These are phyloP conservation scores for Malassezia restricta DNA, from an alignment of 1,284 basidiomycete genomes.

Conservation along the genomic window DNA sequence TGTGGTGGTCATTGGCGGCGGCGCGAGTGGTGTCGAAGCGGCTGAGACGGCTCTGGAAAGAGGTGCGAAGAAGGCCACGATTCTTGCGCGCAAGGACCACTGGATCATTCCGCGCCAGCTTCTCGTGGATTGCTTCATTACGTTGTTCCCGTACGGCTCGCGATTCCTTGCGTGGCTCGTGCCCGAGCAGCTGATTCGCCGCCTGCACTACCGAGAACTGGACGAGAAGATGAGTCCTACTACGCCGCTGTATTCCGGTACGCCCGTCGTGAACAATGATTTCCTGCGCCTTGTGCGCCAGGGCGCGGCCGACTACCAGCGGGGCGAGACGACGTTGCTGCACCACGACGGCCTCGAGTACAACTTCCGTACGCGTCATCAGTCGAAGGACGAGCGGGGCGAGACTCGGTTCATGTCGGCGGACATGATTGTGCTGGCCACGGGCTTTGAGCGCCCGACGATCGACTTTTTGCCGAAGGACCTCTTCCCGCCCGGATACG, in stretches of 20 bases:
- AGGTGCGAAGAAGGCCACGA: constrained; percentile 50
- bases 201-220: constrained; percentile 54
- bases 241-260: constrained; percentile 35
- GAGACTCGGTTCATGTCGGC: constrained; percentile 49
- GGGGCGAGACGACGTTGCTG: constrained; percentile 52
- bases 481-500: constrained; percentile 56
- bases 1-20: constrained; percentile 51
- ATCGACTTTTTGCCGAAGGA: constrained; percentile 54
- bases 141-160: constrained; percentile 55
- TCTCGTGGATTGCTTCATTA: constrained; percentile 52
- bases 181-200: constrained; percentile 52
- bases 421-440: constrained; percentile 56
- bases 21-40: constrained; percentile 56
- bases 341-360: constrained; percentile 49
- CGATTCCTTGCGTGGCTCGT: constrained; percentile 41
- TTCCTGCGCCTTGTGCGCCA: constrained; percentile 53
- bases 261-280: constrained; percentile 53
- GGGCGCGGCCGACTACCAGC: constrained; percentile 52
- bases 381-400: constrained; percentile 43
- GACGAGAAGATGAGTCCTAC: constrained; percentile 46
- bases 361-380: constrained; percentile 43
- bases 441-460: constrained; percentile 55
- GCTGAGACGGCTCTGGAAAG: constrained; percentile 50
- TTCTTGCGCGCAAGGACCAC: constrained; percentile 50
- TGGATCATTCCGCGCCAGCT: constrained; percentile 48